A percentile compares a stretch with the other conserved stretches of the same genome.
Conservation (phyloP, 2,329 filamentous ascomycete species). For the Blastomyces emzantsi region DNA sequence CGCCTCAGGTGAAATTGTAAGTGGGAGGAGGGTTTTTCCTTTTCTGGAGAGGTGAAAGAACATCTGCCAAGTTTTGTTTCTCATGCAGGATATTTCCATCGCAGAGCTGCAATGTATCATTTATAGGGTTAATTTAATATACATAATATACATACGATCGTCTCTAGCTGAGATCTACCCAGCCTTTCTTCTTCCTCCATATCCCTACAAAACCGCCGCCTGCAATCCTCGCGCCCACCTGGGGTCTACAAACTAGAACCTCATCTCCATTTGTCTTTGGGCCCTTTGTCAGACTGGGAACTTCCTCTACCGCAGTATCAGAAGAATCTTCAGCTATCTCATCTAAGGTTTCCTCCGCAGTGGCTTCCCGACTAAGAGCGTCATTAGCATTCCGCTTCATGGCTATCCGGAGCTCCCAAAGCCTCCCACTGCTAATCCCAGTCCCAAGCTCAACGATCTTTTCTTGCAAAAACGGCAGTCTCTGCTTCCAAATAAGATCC, state of each 20-base stretch:
- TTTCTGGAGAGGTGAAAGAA: neutral
- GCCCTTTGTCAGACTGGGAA: constrained; percentile 11
- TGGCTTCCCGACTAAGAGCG: constrained; percentile 21
- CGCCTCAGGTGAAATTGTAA: constrained; percentile 11
- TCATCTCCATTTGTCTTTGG: constrained; percentile 23
- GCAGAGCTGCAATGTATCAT: neutral
- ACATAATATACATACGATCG: neutral
- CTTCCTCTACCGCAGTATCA: constrained; percentile 7
- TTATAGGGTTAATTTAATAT: neutral
- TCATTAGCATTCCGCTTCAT: constrained; percentile 17
- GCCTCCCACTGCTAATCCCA: constrained; percentile 38
- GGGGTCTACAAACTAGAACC: constrained; percentile 46
- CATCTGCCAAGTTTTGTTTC: neutral
- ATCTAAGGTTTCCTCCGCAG: constrained; percentile 9
- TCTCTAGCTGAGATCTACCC: neutral
- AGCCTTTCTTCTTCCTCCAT: constrained; percentile 36
- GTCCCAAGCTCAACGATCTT: constrained; percentile 39
- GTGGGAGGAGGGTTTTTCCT: neutral
- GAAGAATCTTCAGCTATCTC: neutral
- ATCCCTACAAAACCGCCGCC: constrained; percentile 47
- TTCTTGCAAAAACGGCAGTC: constrained; percentile 45
- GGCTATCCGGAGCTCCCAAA: constrained; percentile 40
- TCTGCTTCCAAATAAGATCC: constrained; percentile 44
- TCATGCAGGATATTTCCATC: neutral
- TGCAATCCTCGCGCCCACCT: constrained; percentile 39